Evolutionary conservation across 169 alveolate species (phyloP), one percentile per base, ranked within the genome.

Genomic region (Eimeria brunetti): DNA sequence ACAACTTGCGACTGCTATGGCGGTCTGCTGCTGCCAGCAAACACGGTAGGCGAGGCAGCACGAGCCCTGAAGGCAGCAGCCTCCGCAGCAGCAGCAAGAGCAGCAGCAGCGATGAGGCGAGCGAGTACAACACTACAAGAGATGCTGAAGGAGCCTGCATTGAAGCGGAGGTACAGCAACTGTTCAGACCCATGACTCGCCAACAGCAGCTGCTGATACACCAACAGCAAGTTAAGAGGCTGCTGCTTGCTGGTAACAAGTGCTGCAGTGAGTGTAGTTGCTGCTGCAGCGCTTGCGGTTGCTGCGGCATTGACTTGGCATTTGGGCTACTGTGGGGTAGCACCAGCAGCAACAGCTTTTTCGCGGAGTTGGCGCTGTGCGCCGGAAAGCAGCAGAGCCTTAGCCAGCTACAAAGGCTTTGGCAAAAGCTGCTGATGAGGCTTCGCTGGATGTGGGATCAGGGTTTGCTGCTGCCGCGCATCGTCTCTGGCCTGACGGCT

Each of bases 121-220:
- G 60, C 62, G 33, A 58, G 12, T 30, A 38, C 11, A 84, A 46
- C 80, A 51, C 36, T 53, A 11, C 73, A 53, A 8, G 24, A 81
- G 80, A 60, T 18, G 76, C 78, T 2, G 76, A 33, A 53, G 80
- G 46, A 84, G 80, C 75, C 44, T 27, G 62, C 69, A 16, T 84
- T 5, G 75, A 33, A 6, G 91, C 78, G n/a, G 69, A 60, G 9
- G 41, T 84, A 58, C 80, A 84, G 58, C 91, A 58, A 18, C 91
- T 84, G 78, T 60, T 84, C 91, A 56, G 91, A 20, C 91, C 91
- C 16, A 84, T 84, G 91, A 84, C 60, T 5, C 60, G 75, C 46
- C 91, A 84, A 78, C 91, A 84, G 80, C 91, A 84, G 62, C 46
- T 84, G 91, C 91, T 84, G 56, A 84, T 84, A 33, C 91, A 84